Base-by-base conservation (phyloP, 148 eudicot genomes). In the Oxyria digyna region DNA sequence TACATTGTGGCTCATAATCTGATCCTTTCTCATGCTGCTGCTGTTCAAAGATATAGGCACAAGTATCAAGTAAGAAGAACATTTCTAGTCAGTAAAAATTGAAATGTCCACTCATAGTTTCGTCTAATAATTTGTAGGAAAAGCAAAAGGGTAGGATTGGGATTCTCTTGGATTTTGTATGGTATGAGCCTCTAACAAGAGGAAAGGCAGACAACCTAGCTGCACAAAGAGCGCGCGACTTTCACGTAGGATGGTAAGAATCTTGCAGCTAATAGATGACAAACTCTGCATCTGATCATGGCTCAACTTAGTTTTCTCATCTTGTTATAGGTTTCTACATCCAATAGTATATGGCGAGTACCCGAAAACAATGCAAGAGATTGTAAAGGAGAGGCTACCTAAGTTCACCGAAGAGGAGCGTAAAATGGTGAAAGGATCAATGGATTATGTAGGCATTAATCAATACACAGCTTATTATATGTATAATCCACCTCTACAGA, bases 181-280 rank as follows among this genome's bases (percentile, higher is more conserved):
- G 99, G 99, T 94, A 91, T 65, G 97, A 94, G 69, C 97, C 99
- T 68, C 87, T 84, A 32, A 94, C 97, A 0, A 81, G 81, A 48
- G 79, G 84, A 46, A 85, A 82, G 70, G 81, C 77, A 1, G 99
- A 94, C 75, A 82, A 80, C 35, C 74, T 70, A 64, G 99, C 99
- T 17, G 96, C 99, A 75, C 99, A 94, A 77, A 87, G 99, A 78
- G 96, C 99, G 9, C 85, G 96, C 33, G 99, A 94, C 76, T 94
- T 94, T 69, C 97, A 91, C 72, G 42, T 94, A 41, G 97, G 99
- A 84, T 94, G 99, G 99, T 93, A 78, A 54, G 67, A 23, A 50
- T 0, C 14, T 6, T 5, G 41, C 0, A 8, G 13, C 21, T 50
- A 0, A 50, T 50, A 27, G 10, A 50, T 50, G 6, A 23, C 9